A percentile compares a stretch with the other conserved stretches of the same genome.
phyloP scores from a whole-genome alignment of 352 stramenopile species.

The Stramenopiles sp. region DNA sequence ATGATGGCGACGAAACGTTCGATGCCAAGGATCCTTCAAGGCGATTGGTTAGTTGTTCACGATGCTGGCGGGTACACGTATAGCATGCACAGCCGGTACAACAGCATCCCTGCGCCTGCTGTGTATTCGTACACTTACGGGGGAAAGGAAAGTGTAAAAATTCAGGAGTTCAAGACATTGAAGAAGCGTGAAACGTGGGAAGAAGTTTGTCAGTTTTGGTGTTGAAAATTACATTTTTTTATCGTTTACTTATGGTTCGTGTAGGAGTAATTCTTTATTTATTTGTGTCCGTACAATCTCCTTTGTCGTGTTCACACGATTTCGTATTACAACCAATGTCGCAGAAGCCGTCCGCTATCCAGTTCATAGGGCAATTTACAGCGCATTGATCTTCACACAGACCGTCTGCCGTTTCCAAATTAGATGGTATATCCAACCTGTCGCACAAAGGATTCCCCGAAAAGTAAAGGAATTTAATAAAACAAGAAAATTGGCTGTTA shows the following conservation, averaged over 20 bases:
- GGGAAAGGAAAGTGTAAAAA: background rate
- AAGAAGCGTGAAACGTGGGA: background rate
- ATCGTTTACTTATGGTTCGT: too few species aligned
- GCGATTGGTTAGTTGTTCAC: constrained; percentile 53
- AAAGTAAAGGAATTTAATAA: background rate
- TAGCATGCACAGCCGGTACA: constrained; percentile 64
- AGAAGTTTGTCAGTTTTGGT: background rate
- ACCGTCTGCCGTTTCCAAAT: background rate
- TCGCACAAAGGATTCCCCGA: background rate
- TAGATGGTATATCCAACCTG: background rate
- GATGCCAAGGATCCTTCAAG: constrained; percentile 41
- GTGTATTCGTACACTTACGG: constrained; percentile 24
- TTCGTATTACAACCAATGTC: background rate
- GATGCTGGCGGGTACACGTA: constrained; percentile 63
- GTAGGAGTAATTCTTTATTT: too few species aligned
- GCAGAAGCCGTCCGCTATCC: background rate
- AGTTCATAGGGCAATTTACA: background rate
- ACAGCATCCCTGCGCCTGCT: constrained; percentile 44
- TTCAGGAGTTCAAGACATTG: background rate
- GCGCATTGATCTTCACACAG: background rate
- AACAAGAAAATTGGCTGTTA: too few species aligned
- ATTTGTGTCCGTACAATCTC: too few species aligned
- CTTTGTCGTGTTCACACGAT: constrained; percentile 1
- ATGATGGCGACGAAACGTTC: constrained; percentile 50
- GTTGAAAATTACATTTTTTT: too few species aligned